phyloP scores from a whole-genome alignment of 2,329 filamentous ascomycete genomes.

The Nothophaeocryptopus gaeumannii region DNA sequence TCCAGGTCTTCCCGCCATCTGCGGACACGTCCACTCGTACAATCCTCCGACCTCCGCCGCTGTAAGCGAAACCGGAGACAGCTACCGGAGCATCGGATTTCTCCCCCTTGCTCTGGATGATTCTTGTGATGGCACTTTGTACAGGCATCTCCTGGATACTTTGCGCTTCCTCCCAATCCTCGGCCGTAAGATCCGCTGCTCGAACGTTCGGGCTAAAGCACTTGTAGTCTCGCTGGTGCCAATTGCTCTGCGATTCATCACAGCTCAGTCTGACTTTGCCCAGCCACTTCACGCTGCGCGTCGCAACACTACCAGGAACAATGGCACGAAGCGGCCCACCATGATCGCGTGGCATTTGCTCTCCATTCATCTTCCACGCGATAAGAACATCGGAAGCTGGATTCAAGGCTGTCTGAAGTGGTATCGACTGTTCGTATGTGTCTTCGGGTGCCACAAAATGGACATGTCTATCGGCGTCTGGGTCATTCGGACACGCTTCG shows the following conservation, averaged over 20 bases:
- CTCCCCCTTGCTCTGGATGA: slow-evolving; percentile 24
- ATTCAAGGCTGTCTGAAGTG: slow-evolving; percentile 51
- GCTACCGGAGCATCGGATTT: slow-evolving; percentile 23
- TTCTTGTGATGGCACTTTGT: slow-evolving; percentile 61
- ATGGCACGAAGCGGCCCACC: slow-evolving; percentile 62
- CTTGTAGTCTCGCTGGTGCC: slow-evolving; percentile 68
- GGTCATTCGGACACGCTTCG: slow-evolving; percentile 28
- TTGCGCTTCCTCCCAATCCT: slow-evolving; percentile 60
- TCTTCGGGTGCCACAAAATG: slow-evolving; percentile 45
- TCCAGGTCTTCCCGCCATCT: slow-evolving; percentile 63
- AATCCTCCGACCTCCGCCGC: slow-evolving; percentile 63
- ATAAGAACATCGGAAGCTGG: slow-evolving; percentile 62
- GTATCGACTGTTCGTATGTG: slow-evolving; percentile 26
- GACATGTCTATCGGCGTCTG: slow-evolving; percentile 47
- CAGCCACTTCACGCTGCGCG: slow-evolving; percentile 62
- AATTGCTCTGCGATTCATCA: slow-evolving; percentile 64
- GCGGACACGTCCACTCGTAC: slow-evolving; percentile 65
- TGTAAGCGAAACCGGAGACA: slow-evolving; percentile 64
- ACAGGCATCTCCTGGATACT: slow-evolving; percentile 68
- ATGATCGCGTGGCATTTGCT: slow-evolving; percentile 63
- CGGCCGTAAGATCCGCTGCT: slow-evolving; percentile 43
- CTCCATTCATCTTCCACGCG: slow-evolving; percentile 70
- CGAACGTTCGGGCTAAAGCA: slow-evolving; percentile 56
- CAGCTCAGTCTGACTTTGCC: slow-evolving; percentile 59
- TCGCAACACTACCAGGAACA: slow-evolving; percentile 63